Conservation (phyloP, 2,329 filamentous ascomycete species). For the Cephalotrichum gorgonifer region DNA sequence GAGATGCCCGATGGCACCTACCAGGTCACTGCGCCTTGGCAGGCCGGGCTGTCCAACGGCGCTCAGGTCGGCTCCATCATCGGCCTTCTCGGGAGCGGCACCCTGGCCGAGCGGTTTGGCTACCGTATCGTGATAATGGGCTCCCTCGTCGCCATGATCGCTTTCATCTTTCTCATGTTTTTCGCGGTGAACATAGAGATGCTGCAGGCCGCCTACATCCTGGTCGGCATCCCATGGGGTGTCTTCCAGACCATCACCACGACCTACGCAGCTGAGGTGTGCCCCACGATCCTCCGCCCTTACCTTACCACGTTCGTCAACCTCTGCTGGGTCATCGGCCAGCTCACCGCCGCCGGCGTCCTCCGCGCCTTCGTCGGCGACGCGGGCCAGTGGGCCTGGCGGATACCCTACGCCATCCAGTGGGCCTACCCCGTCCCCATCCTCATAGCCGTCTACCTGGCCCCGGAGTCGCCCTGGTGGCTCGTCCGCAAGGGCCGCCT, state of each 20-base stretch:
- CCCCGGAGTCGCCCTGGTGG: slow-evolving; percentile 31
- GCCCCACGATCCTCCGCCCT: slow-evolving; percentile 24
- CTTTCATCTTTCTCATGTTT: slow-evolving; percentile 26
- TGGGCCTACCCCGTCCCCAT: slow-evolving; percentile 21
- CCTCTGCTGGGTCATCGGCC: slow-evolving; percentile 36
- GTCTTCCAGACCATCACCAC: slow-evolving; percentile 32
- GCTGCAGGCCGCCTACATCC: slow-evolving; percentile 21
- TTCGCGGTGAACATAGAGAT: slow-evolving; percentile 19
- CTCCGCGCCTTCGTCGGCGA: slow-evolving; percentile 21
- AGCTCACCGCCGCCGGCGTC: slow-evolving; percentile 30
- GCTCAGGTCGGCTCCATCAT: slow-evolving; percentile 53
- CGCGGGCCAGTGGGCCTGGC: slow-evolving; percentile 21
- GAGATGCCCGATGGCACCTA: slow-evolving; percentile 26
- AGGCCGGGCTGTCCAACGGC: slow-evolving; percentile 51
- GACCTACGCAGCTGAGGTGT: slow-evolving; percentile 34
- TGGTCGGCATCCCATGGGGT: slow-evolving; percentile 30
- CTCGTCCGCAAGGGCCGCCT: slow-evolving; percentile 56
- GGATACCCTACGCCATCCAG: slow-evolving; percentile 23
- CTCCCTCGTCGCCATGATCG: slow-evolving; percentile 18
- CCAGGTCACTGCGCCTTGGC: slow-evolving; percentile 51
- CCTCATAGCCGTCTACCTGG: slow-evolving; percentile 13
- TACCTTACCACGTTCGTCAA: slow-evolving; percentile 35
- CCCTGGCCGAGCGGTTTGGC: slow-evolving; percentile 54
- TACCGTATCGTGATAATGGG: slow-evolving; percentile 54
- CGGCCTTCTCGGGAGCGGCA: slow-evolving; percentile 56